Percentiles rank a stretch among this genome's conserved stretches.
Evolutionary conservation across 2,329 filamentous ascomycete genomes (phyloP).

Genomic region (Aspergillus glaucus): DNA sequence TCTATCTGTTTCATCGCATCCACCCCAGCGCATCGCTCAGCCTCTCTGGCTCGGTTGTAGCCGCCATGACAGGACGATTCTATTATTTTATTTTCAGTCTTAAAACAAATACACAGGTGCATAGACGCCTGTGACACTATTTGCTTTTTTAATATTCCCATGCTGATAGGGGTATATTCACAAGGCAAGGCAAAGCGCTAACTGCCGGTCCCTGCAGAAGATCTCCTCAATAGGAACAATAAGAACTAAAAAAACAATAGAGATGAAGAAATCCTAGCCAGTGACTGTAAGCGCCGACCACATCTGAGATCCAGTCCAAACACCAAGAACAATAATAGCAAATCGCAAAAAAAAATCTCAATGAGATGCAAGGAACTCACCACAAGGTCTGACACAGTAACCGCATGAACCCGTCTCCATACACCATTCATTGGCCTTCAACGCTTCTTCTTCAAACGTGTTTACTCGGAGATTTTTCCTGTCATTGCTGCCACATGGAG

Average conservation of each 20-base stretch:
- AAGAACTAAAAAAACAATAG: neutral
- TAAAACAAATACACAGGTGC: neutral
- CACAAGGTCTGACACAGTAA: too few relatives aligned
- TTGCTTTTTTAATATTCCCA: neutral
- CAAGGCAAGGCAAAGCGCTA: neutral
- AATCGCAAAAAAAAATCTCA: neutral
- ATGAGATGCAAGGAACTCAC: too few relatives aligned
- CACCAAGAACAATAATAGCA: neutral
- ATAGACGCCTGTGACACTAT: neutral
- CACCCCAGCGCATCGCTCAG: neutral
- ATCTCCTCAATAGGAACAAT: neutral
- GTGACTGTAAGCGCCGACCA: neutral
- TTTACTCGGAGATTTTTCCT: neutral
- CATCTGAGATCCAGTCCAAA: neutral
- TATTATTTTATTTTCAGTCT: neutral
- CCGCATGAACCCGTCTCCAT: neutral
- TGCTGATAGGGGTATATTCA: neutral
- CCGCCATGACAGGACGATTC: neutral
- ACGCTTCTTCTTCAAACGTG: neutral
- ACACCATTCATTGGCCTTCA: neutral
- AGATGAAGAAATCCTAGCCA: neutral
- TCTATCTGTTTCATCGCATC: neutral
- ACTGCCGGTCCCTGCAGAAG: neutral
- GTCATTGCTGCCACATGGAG: neutral
- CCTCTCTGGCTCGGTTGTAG: neutral